Evolutionary conservation across 306 rosid genomes (phyloP), one percentile per base, ranked within the genome.

Genomic region (Potentilla sterilis): DNA sequence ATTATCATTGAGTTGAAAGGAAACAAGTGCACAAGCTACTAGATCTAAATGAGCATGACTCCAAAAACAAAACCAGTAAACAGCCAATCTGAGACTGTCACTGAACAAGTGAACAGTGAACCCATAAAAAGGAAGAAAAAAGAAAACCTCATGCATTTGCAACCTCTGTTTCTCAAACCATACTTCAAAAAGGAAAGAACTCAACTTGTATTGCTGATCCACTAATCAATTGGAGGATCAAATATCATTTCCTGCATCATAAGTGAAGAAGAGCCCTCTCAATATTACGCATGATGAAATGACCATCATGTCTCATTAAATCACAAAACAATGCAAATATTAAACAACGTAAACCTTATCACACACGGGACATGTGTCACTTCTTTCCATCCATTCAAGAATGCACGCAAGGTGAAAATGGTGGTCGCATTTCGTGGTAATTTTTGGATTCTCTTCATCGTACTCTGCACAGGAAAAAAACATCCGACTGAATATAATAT

Each of bases 301-400:
- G n/a, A 48, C 28, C 63, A 28, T 4, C 44, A n/a, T 61, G 41
- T 72, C 49, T 64, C 67, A 8, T 57, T 35, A 76, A 46, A 55
- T 76, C 47, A 68, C 52, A 69, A 65, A 42, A 68, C 24, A 54
- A 64, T 41, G 28, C 8, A 69, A 70, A 32, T 21, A 13, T 28
- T 54, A 75, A 72, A 19, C 62, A 34, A 73, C 63, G 80, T 81
- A 82, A 70, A 96, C 99, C 99, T 88, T 82, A 86, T 88, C 97
- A 73, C 99, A 92, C 61, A 90, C 96, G 9, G 98, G 99, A 78
- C 99, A 96, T 57, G 69, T 80, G 65, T 88, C 92, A 85, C 97
- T 92, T 87, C 99, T 88, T 90, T 96, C 97, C 97, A 87, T 90
- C 99, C 99, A 96, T 80, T 90, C 97, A 51, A 96, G 90, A 90